Evolutionary conservation across 164 flowering plant species (phyloP).

Genomic region (Litsea cubeba): DNA sequence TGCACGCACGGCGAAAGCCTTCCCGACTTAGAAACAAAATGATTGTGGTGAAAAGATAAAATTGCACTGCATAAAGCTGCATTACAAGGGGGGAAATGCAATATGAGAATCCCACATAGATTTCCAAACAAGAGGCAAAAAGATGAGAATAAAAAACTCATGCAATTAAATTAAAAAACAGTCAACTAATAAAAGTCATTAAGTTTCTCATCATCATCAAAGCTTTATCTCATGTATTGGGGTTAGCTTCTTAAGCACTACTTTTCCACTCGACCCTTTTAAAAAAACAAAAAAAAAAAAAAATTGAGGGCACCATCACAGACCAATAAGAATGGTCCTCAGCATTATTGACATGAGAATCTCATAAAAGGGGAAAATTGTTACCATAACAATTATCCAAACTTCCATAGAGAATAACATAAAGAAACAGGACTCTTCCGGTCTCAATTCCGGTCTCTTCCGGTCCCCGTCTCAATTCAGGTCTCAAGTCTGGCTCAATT

Average conservation of each 20-base stretch:
- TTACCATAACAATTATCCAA: too few relatives aligned
- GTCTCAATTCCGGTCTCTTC: too few relatives aligned
- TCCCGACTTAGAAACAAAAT: conserved; percentile 93
- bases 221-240: not conserved
- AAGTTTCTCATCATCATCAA: not conserved
- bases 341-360: too few relatives aligned
- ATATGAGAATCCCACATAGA: not conserved
- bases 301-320: too few relatives aligned
- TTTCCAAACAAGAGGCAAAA: not conserved
- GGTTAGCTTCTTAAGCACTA: not conserved
- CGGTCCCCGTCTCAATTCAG: too few relatives aligned
- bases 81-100: conserved; percentile 1
- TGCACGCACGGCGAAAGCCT: conserved; percentile 92
- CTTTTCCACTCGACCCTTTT: not conserved
- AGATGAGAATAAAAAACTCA: not conserved
- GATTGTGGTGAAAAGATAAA: conserved; percentile 84
- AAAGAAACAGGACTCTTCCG: too few relatives aligned
- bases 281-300: too few relatives aligned
- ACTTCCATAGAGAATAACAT: too few relatives aligned
- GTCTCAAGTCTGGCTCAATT: too few relatives aligned
- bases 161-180: not conserved
- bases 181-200: not conserved
- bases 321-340: too few relatives aligned
- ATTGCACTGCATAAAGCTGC: conserved; percentile 88
- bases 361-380: too few relatives aligned